phyloP scores from a whole-genome alignment of 768 basidiomycete genomes.

The Mycena leptocephala region DNA sequence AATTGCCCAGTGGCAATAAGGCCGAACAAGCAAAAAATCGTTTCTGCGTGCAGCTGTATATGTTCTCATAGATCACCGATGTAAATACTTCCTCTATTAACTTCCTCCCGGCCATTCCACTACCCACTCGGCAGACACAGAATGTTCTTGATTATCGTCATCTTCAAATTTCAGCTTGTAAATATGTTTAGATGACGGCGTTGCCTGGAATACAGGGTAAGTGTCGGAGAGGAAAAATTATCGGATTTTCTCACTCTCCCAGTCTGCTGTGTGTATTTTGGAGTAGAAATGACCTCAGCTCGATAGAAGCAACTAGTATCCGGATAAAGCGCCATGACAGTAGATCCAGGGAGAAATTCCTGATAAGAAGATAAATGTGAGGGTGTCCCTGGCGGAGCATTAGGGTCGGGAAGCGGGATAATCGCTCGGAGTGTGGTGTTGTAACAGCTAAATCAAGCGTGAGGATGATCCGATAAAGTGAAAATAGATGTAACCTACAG shows the following conservation, averaged over 20 bases:
- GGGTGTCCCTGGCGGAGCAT: conserved; percentile 68
- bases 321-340: conserved; percentile 91
- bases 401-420: conserved; percentile 87
- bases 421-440: conserved; percentile 80
- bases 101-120: conserved; percentile 81
- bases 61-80: conserved; percentile 34
- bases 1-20: background rate
- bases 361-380: conserved; percentile 81
- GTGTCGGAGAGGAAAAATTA: background rate
- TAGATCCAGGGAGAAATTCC: conserved; percentile 79
- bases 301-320: conserved; percentile 95
- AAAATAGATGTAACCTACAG: conserved; percentile 52
- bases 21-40: too few relatives aligned
- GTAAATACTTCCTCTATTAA: conserved; percentile 30
- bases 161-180: conserved; percentile 93
- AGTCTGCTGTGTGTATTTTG: conserved; percentile 58
- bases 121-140: conserved; percentile 84
- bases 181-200: conserved; percentile 63
- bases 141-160: conserved; percentile 88
- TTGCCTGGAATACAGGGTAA: conserved; percentile 38
- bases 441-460: conserved; percentile 65
- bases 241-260: conserved; percentile 51
- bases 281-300: conserved; percentile 85
- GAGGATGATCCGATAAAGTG: background rate
- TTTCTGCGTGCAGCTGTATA: too few relatives aligned